Base-by-base conservation (phyloP, 345 rosid species). In the Citrus inodora region DNA sequence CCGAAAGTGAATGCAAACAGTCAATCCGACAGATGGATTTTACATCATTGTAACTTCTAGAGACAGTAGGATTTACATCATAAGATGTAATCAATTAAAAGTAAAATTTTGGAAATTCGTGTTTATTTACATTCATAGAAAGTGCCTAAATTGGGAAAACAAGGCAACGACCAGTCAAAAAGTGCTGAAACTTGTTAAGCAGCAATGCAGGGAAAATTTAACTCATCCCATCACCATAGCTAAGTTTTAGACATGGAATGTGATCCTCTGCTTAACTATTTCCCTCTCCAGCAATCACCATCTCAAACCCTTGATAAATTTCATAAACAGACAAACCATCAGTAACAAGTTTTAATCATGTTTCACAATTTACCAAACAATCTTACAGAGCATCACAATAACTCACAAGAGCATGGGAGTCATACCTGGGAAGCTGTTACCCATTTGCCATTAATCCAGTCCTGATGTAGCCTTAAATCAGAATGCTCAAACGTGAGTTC, bases 401-500 rank as follows among this genome's bases (percentile, higher is more conserved):
- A 48, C 33, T 38, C 7, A 8, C n/a, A 69, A 59, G 13, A 59
- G 61, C 21, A 71, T 73, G 60, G 17, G 21, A 48, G 42, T 28
- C 82, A 73, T 79, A 89, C 94, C 90, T 76, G 75, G 24, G 85
- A 86, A 77, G 91, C 81, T 13, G 56, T 38, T 67, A 88, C 53
- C 98, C 98, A 93, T 79, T 85, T 84, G 60, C 96, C 96, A 82
- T 79, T 71, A 58, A 90, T 83, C 99, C 99, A 92, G 65, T 93
- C 96, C 77, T 90, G 92, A 85, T 91, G 94, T 4, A 53, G 79
- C 85, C 99, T 87, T 65, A 95, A 83, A 1, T 90, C 88, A 83
- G 91, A 84, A 79, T 87, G 92, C 73, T 77, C 67, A 83, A 91
- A 91, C 80, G 46, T 81, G 24, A 93, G 51, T 74, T 85, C 85